Evolutionary conservation across 2,329 filamentous ascomycete genomes (phyloP), one percentile per base, ranked within the genome.

Genomic region (Fusarium irregulare): DNA sequence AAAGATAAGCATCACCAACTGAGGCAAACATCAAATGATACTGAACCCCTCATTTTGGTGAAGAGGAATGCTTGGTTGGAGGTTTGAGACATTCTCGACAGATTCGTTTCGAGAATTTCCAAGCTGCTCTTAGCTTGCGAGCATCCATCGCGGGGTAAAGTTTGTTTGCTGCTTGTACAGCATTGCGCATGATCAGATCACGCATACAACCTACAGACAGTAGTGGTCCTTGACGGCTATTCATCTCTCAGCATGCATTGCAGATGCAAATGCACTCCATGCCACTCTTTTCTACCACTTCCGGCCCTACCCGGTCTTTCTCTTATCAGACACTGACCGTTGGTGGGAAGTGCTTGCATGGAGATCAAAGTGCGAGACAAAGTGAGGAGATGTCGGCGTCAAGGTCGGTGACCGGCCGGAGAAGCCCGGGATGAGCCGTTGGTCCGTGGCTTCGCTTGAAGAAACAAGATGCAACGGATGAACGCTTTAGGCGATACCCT

Each of bases 351-450:
- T 68, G 64, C 41, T 71, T 64, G 59, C 56, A 70, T 62, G 34
- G 49, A 41, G 13, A 53, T 53, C 13, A 16, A 53, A 53, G 49
- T 53, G 49, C 49, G 49, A 50, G 34, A 14, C 23, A 30, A 47
- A 49, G 42, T 60, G 67, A 67, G 44, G 42, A 41, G 61, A 67
- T 37, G 58, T 59, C 48, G 64, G 55, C 49, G 50, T 53, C 56
- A 55, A 64, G 46, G 46, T 53, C 55, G 65, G 55, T 44, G 58
- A 51, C 57, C 41, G 46, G 56, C 49, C 34, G 48, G 71, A 71
- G 56, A 63, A 57, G 55, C 56, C 72, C 72, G 70, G 68, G 55
- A 66, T 55, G 70, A 67, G 70, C 73, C 73, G 67, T 59, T 75
- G 69, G 64, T 32, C 73, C 69, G 73, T 73, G 71, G 69, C 61